Evolutionary conservation across 495 filamentous ascomycete genomes (phyloP).

Genomic region (Neurospora africana): DNA sequence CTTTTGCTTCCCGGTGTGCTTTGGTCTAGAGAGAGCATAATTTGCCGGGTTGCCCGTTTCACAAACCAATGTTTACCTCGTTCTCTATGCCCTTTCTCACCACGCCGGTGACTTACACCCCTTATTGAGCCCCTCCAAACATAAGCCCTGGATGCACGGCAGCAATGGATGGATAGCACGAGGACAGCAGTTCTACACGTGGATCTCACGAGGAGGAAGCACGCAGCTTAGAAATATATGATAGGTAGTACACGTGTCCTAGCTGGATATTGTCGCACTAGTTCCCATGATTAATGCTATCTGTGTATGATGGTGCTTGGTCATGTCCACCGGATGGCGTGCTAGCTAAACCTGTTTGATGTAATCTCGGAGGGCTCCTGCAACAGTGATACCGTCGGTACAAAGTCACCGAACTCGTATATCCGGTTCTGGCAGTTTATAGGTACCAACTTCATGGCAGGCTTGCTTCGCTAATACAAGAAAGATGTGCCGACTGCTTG

Average conservation of each 20-base stretch:
- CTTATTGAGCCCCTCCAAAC: neutral
- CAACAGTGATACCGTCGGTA: neutral
- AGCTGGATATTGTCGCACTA: neutral
- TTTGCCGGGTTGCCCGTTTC: neutral
- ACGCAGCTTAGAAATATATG: neutral
- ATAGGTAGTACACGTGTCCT: neutral
- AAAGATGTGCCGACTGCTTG: neutral
- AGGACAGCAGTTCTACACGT: neutral
- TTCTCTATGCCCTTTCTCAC: neutral
- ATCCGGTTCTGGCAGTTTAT: neutral
- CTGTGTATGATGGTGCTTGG: neutral
- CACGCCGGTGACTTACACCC: neutral
- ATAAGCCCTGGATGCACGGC: neutral
- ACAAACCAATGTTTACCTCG: neutral
- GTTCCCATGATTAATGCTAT: neutral
- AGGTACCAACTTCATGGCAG: neutral
- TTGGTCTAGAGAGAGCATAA: neutral
- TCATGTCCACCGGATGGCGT: neutral
- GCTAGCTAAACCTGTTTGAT: neutral
- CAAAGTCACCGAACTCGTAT: neutral
- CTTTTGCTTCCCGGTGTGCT: neutral
- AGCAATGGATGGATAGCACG: neutral
- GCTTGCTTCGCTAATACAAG: neutral
- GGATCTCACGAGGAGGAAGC: neutral
- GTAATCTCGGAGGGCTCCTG: neutral